These are phyloP conservation scores for Tricholoma bakamatsutake DNA, from an alignment of 768 basidiomycete genomes.

Conservation along the genomic window DNA sequence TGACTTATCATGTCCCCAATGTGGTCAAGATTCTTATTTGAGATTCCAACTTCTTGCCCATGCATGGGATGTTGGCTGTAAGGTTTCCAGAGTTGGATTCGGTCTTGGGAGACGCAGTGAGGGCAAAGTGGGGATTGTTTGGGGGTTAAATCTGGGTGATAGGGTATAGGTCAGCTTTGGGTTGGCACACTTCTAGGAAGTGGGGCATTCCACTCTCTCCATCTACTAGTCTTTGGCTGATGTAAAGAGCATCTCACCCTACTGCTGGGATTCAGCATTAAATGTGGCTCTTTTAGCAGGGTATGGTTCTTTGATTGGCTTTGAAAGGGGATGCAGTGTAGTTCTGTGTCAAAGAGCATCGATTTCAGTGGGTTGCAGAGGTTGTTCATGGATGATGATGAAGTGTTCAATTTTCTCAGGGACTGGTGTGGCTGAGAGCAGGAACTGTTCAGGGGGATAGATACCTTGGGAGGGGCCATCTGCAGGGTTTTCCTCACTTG, in stretches of 20 bases:
- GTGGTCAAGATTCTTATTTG: no score
- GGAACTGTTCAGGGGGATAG: background rate
- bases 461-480: background rate
- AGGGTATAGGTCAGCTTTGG: background rate
- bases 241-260: background rate
- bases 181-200: background rate
- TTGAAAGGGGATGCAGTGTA: background rate
- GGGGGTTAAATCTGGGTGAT: background rate
- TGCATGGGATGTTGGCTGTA: constrained; percentile 14
- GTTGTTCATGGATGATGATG: background rate
- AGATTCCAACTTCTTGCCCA: background rate
- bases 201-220: background rate
- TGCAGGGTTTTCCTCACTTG: background rate
- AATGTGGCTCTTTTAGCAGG: background rate
- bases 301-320: background rate
- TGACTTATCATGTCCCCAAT: constrained; percentile 14
- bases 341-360: background rate
- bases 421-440: no score
- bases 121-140: constrained; percentile 15
- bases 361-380: background rate
- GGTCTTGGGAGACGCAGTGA: constrained; percentile 20
- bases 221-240: background rate
- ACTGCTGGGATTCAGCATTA: background rate
- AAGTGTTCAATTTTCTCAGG: no score
- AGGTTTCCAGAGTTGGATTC: constrained; percentile 21